Base-by-base conservation (phyloP, 2,329 filamentous ascomycete genomes). In the Colletotrichum kahawae region DNA sequence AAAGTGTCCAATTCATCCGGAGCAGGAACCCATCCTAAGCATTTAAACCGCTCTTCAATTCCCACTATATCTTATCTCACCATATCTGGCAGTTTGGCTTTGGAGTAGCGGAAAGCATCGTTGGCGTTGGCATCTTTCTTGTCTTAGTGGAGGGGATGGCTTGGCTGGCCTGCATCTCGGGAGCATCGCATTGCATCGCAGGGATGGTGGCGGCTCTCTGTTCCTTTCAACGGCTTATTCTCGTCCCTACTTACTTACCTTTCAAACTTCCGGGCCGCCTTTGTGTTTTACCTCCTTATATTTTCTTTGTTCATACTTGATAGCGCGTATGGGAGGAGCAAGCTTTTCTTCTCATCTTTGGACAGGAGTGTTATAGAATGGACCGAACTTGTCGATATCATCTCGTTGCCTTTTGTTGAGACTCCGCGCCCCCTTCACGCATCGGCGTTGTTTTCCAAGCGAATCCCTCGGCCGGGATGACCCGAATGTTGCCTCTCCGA, bases 121-220 rank as follows among this genome's bases (percentile, higher is more conserved):
- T 62, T 36, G 65, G 51, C 31, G 74, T 70, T 27, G 71, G 57
- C 16, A 48, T 29, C 27, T 64, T 59, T 64, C 33, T 64, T 63
- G n/a, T 63, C 43, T 67, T 36, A 33, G 43, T 43, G 33, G n/a
- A 64, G 59, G 60, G 59, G 48, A 68, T 57, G 57, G 48, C 33
- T 73, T 68, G 59, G 69, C 69, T 75, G 72, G 68, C 57, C 69
- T 59, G 73, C 73, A 73, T 73, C 69, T 67, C 64, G 57, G 48
- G 34, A 65, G 59, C 56, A 64, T 64, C 43, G 70, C 73, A 68
- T 75, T 75, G 73, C 70, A 75, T 54, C 51, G 69, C 73, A 57
- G 57, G 63, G 48, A 56, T 33, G 68, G 56, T 63, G 56, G 57
- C 36, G 36, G 73, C 38, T 43, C 33, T 43, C 33, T 33, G 31